Conservation (phyloP, 352 stramenopile species). For the Plasmopara viticola region DNA sequence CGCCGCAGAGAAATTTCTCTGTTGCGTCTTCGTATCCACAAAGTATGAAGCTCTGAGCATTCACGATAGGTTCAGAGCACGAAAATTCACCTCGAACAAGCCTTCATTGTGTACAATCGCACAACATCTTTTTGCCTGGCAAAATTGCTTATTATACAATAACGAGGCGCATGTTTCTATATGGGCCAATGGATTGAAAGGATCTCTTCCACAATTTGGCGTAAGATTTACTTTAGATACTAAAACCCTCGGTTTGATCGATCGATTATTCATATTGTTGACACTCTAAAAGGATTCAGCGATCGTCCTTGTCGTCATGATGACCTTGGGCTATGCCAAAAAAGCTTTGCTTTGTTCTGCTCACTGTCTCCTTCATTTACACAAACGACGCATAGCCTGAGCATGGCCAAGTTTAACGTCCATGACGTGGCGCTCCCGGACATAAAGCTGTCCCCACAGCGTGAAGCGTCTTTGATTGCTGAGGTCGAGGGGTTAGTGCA, state of each 20-base stretch:
- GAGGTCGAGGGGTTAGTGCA: conserved; percentile 29
- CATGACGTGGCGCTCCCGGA: conserved; percentile 26
- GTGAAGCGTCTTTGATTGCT: conserved; percentile 15
- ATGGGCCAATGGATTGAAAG: not conserved
- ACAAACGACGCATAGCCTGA: conserved; percentile 18
- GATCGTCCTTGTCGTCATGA: conserved; percentile 14
- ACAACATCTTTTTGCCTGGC: not conserved
- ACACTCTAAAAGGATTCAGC: not conserved
- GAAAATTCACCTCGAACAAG: conserved; percentile 2
- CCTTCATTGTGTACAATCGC: conserved; percentile 3
- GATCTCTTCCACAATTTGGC: not conserved
- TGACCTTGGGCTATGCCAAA: conserved; percentile 17
- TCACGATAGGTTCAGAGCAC: conserved; percentile 6
- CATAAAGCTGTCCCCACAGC: conserved; percentile 20
- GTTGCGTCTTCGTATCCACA: conserved; percentile 5
- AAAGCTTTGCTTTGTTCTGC: conserved; percentile 6
- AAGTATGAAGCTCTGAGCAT: conserved; percentile 11
- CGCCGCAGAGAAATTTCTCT: conserved; percentile 12
- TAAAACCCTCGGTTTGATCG: not conserved
- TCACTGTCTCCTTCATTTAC: conserved; percentile 20
- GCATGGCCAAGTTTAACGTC: conserved; percentile 37
- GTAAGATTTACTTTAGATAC: not conserved
- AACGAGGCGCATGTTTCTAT: not conserved
- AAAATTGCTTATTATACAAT: not conserved
- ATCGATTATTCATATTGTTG: not conserved